phyloP scores from a whole-genome alignment of 2,329 filamentous ascomycete species.

The Diaporthe vaccinii region DNA sequence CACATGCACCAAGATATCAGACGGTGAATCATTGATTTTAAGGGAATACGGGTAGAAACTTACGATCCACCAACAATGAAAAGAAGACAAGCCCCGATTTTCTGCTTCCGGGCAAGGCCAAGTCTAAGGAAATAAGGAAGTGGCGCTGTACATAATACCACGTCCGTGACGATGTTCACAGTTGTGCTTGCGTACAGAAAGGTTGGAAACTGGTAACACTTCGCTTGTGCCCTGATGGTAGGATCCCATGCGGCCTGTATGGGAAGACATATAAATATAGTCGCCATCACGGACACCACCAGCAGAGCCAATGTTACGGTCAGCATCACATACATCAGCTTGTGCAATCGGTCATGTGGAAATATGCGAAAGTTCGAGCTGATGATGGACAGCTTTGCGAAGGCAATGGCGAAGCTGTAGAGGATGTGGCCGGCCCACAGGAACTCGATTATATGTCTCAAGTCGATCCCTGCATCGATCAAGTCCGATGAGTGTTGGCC shows the following conservation, averaged over 20 bases:
- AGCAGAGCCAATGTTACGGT: constrained; percentile 31
- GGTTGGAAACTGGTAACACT: constrained; percentile 27
- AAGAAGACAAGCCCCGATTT: constrained; percentile 25
- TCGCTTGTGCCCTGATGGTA: constrained; percentile 14
- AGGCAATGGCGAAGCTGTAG: constrained; percentile 35
- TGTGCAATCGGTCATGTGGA: constrained; percentile 13
- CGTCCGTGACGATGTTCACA: constrained; percentile 29
- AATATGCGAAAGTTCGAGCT: constrained; percentile 36
- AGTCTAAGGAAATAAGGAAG: constrained; percentile 34
- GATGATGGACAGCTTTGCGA: constrained; percentile 37
- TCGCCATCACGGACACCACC: constrained; percentile 1
- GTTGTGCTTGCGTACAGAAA: constrained; percentile 27
- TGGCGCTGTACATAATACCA: constrained; percentile 28
- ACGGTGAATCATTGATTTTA: too few relatives aligned
- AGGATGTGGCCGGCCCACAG: constrained; percentile 29
- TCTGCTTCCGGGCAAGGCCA: constrained; percentile 34
- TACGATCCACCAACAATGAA: constrained; percentile 35
- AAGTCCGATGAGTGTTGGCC: constrained; percentile 31
- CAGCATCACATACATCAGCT: constrained; percentile 22
- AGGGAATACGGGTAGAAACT: not conserved
- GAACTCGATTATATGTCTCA: constrained; percentile 28
- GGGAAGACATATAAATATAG: constrained; percentile 25
- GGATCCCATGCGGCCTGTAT: constrained; percentile 35
- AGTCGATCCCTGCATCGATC: constrained; percentile 12
- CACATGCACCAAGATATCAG: not conserved